Conservation (phyloP, 148 eudicot genomes). For the Fagopyrum homotropicum region DNA sequence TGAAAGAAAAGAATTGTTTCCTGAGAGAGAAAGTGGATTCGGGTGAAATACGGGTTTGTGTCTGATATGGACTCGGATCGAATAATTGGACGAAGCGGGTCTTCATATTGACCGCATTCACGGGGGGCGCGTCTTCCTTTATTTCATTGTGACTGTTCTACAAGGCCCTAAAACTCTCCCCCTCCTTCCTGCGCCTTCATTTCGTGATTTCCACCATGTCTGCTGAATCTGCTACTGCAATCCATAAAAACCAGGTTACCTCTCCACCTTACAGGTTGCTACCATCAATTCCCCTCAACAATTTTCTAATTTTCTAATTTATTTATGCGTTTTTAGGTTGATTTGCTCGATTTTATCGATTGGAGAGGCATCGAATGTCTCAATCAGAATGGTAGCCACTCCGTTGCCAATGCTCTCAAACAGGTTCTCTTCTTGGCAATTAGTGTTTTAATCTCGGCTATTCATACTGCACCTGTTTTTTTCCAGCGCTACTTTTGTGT, state of each 20-base stretch:
- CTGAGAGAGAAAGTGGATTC: not conserved
- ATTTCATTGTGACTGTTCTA: not conserved
- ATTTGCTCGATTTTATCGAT: conserved; percentile 75
- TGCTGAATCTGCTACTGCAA: conserved; percentile 56
- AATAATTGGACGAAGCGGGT: not conserved
- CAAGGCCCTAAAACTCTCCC: not conserved
- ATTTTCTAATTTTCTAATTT: not conserved
- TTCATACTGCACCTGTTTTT: not conserved
- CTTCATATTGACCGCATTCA: not conserved
- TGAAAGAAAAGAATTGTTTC: too few relatives aligned
- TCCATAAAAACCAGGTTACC: conserved; percentile 49
- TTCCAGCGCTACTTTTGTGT: not conserved
- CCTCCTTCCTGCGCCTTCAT: not conserved
- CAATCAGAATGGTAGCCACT: conserved; percentile 53
- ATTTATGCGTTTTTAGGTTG: conserved; percentile 40
- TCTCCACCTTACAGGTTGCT: not conserved
- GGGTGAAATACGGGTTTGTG: not conserved
- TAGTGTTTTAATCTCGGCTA: conserved; percentile 5
- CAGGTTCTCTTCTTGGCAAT: conserved; percentile 37
- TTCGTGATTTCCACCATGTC: conserved; percentile 37
- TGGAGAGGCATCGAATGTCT: conserved; percentile 96
- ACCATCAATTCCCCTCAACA: not conserved
- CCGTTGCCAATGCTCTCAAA: conserved; percentile 72
- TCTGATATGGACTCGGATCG: not conserved
- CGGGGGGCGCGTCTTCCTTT: not conserved